Percentiles rank a stretch among this genome's conserved stretches.
Conservation (phyloP, 2,329 filamentous ascomycete genomes). For the Fusarium aywerte region DNA sequence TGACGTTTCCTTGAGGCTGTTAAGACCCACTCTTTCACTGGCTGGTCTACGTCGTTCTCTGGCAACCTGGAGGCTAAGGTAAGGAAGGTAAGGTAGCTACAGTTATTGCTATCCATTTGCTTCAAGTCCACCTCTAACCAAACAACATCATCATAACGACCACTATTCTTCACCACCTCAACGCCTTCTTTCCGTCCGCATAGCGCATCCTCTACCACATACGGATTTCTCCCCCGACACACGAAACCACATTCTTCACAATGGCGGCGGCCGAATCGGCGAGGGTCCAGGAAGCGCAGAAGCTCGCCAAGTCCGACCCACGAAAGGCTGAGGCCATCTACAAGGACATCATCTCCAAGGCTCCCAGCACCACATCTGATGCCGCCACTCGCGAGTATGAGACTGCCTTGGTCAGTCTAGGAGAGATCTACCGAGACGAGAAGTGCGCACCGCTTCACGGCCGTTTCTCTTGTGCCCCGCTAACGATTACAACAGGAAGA, state of each 20-base stretch:
- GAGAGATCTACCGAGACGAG: constrained; percentile 91
- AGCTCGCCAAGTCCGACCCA: constrained; percentile 82
- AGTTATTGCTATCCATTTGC: constrained; percentile 25
- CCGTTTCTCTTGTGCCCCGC: constrained; percentile 12
- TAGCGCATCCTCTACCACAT: constrained; percentile 7
- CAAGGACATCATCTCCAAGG: constrained; percentile 87
- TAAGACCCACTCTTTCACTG: constrained; percentile 31
- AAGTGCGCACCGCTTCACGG: constrained; percentile 65
- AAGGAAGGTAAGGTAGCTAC: constrained; percentile 31
- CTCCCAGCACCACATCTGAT: constrained; percentile 84
- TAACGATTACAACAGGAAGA: constrained; percentile 65
- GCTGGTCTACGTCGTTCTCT: constrained; percentile 50
- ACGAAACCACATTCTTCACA: constrained; percentile 36
- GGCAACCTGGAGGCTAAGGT: constrained; percentile 50
- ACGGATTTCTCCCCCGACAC: constrained; percentile 10
- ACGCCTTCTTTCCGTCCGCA: neutral
- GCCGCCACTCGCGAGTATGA: constrained; percentile 92
- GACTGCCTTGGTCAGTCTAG: constrained; percentile 84
- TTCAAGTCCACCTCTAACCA: constrained; percentile 33
- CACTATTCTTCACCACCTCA: constrained; percentile 8
- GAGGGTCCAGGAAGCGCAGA: constrained; percentile 88
- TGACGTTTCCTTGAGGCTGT: neutral
- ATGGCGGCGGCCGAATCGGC: constrained; percentile 70
- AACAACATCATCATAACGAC: constrained; percentile 34
- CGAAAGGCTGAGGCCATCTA: constrained; percentile 87